A percentile compares a stretch with the other conserved stretches of the same genome.
phyloP scores from a whole-genome alignment of 805 yeast species.

The Candida tallmaniae region DNA sequence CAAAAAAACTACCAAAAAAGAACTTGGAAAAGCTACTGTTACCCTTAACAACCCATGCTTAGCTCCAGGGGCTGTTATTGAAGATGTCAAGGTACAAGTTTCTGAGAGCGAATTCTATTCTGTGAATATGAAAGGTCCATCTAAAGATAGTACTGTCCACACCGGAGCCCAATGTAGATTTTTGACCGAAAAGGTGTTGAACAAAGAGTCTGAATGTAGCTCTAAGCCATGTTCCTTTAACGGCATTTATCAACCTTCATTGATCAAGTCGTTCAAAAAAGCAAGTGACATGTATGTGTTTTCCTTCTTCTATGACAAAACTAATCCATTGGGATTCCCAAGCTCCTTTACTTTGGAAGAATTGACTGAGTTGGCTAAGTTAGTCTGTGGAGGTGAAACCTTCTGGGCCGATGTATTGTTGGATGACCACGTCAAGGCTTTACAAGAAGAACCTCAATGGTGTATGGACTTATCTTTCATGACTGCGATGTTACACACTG shows the following conservation, averaged over 20 bases:
- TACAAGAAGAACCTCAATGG: conserved; percentile 85
- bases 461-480: conserved; percentile 90
- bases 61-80: conserved; percentile 68
- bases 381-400: conserved; percentile 80
- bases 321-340: conserved; percentile 94
- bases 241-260: conserved; percentile 95
- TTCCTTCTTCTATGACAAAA: conserved; percentile 93
- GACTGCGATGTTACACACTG: conserved; percentile 87
- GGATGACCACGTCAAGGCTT: conserved; percentile 60
- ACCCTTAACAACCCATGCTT: conserved; percentile 77
- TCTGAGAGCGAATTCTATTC: conserved; percentile 40
- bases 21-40: conserved; percentile 31
- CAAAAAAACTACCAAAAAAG: conserved; percentile 22
- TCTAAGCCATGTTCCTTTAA: conserved; percentile 88
- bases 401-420: conserved; percentile 71
- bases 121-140: conserved; percentile 64
- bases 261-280: conserved; percentile 68
- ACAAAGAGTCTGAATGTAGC: conserved; percentile 76
- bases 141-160: conserved; percentile 18
- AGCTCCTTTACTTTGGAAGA: conserved; percentile 80
- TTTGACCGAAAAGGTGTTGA: conserved; percentile 75
- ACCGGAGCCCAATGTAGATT: conserved; percentile 82
- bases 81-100: conserved; percentile 56
- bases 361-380: conserved; percentile 70
- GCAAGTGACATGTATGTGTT: conserved; percentile 80